Conservation (phyloP, 2,329 filamentous ascomycete genomes). For the Phyllosticta capitalensis region DNA sequence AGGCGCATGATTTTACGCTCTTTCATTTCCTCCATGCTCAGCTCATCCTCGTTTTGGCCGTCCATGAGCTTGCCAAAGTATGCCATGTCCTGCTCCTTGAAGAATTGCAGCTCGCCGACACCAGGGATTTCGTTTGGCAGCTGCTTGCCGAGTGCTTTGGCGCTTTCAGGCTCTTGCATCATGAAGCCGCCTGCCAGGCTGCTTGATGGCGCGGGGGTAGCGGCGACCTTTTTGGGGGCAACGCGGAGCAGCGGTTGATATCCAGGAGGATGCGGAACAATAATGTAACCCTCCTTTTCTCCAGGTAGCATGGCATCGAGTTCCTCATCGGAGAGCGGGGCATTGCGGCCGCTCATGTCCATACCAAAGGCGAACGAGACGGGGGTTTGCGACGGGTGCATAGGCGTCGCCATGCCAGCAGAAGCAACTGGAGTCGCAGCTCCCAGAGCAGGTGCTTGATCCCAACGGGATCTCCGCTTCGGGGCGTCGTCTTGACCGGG, state of each 20-base stretch:
- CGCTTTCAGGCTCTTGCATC: conserved; percentile 91
- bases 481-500: conserved; percentile 38
- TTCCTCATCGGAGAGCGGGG: conserved; percentile 83
- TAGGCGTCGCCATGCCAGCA: conserved; percentile 66
- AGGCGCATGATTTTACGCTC: conserved; percentile 98
- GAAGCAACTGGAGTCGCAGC: conserved; percentile 64
- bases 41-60: conserved; percentile 78
- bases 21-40: conserved; percentile 89
- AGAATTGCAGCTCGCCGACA: conserved; percentile 91
- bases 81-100: conserved; percentile 97
- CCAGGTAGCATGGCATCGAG: conserved; percentile 77
- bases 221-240: conserved; percentile 63
- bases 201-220: conserved; percentile 57
- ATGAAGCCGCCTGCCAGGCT: conserved; percentile 71
- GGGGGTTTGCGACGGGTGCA: conserved; percentile 56
- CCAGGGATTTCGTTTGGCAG: conserved; percentile 93
- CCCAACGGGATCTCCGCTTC: conserved; percentile 81
- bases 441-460: conserved; percentile 62
- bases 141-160: conserved; percentile 74
- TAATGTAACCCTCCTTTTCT: conserved; percentile 74
- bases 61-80: conserved; percentile 98
- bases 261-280: conserved; percentile 80
- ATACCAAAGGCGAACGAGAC: conserved; percentile 61
- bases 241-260: conserved; percentile 71
- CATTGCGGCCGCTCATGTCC: conserved; percentile 70